Evolutionary conservation across 1,284 basidiomycete species (phyloP), one percentile per base, ranked within the genome.

Genomic region (Irpex sp.): DNA sequence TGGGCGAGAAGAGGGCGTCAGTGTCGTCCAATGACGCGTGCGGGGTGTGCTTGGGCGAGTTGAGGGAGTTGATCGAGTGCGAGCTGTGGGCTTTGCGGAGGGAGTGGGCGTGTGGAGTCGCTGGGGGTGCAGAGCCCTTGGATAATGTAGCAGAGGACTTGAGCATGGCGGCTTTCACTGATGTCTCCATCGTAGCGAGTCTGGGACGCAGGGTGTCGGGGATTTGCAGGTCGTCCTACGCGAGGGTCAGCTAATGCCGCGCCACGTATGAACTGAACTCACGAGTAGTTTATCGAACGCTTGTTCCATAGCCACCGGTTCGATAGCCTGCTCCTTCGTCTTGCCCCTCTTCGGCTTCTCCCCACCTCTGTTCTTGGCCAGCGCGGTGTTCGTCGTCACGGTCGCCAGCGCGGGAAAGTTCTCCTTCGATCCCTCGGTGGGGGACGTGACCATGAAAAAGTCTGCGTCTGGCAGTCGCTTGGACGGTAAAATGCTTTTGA

Each of bases 91-190:
- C 85, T 67, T 85, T 85, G 55, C 91, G 85, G 26, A 92, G 73
- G 26, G 72, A 68, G 60, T 70, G 74, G 34, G 72, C 21, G 21
- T 26, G 21, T 26, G 21, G 66, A 4, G 73, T 69, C 0, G 78
- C 71, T 4, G 70, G 66, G 1, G 69, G 64, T 26, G 81, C 72
- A 31, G 76, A 69, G 36, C 81, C 80, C 9, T 82, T 73, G 31
- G 83, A 80, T 70, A 94, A 79, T 11, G 85, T 84, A 31, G 89
- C 87, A 1, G 92, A 34, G 31, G 31, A 93, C 70, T 91, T 93
- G 62, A 96, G 78, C 91, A 96, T 94, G n/a, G 91, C 91, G 2
- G 91, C 91, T 71, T 95, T 95, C 48, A 96, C 93, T 1, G 87
- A 85, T 0, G 87, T 77, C 65, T 93, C 92, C 83, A 96, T 91